Percentiles rank a stretch among this genome's conserved stretches.
Evolutionary conservation across 2,329 filamentous ascomycete genomes (phyloP).

Genomic region (Onygenales sp.): DNA sequence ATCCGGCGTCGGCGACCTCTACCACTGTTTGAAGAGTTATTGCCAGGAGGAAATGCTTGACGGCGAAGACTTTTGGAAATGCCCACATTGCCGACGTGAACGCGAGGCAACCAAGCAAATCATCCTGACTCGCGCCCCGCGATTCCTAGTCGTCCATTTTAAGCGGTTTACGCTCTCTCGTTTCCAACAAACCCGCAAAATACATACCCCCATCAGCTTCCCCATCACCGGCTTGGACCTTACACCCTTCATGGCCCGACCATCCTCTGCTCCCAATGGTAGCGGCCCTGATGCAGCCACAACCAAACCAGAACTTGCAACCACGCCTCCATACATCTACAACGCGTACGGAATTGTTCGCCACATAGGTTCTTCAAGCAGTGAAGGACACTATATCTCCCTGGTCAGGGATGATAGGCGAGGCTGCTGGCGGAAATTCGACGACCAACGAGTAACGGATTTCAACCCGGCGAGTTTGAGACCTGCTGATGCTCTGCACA

Average conservation of each 20-base stretch:
- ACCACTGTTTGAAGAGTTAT: constrained; percentile 62
- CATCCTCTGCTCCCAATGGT: constrained; percentile 22
- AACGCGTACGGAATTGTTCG: constrained; percentile 78
- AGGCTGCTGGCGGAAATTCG: constrained; percentile 52
- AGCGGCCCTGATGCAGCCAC: constrained; percentile 51
- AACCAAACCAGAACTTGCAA: constrained; percentile 26
- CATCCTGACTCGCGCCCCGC: constrained; percentile 67
- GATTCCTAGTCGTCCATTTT: constrained; percentile 68
- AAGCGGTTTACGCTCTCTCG: constrained; percentile 56
- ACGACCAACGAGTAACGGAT: constrained; percentile 47
- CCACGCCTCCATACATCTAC: constrained; percentile 57
- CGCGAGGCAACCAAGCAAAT: constrained; percentile 60
- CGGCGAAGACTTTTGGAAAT: constrained; percentile 61
- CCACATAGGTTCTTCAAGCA: constrained; percentile 59
- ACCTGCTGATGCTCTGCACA: constrained; percentile 45
- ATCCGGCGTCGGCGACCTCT: constrained; percentile 48
- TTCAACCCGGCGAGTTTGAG: constrained; percentile 46
- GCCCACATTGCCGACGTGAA: constrained; percentile 62
- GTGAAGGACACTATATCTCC: constrained; percentile 71
- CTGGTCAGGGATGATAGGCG: constrained; percentile 54
- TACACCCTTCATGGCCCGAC: constrained; percentile 48
- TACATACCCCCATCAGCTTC: constrained; percentile 63
- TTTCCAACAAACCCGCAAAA: constrained; percentile 53
- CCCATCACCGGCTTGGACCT: constrained; percentile 62
- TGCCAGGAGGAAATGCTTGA: constrained; percentile 58